phyloP scores from a whole-genome alignment of 768 basidiomycete genomes.

The Leccinum aurantiacum region DNA sequence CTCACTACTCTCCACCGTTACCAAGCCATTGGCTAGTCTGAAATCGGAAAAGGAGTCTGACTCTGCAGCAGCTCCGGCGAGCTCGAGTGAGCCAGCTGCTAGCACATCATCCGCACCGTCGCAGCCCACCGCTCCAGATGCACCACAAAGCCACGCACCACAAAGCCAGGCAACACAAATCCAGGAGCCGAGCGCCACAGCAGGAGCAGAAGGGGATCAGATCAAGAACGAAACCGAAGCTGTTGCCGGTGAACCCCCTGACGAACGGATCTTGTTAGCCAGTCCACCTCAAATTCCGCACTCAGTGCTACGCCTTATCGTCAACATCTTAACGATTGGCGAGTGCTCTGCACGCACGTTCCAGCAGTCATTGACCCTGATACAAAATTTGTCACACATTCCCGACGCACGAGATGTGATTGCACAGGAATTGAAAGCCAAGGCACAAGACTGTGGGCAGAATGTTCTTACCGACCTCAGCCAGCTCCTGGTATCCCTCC shows the following conservation, averaged over 20 bases:
- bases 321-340: conserved; percentile 95
- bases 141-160: neutral
- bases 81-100: conserved; percentile 16
- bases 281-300: conserved; percentile 85
- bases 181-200: conserved; percentile 15
- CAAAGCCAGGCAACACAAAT: too few species aligned
- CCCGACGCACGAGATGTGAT: conserved; percentile 88
- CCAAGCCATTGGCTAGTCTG: conserved; percentile 72
- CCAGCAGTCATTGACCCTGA: conserved; percentile 86
- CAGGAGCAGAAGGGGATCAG: conserved; percentile 18
- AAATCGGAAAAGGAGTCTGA: conserved; percentile 46
- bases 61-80: conserved; percentile 20
- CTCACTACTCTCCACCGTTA: conserved; percentile 81
- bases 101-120: conserved; percentile 5
- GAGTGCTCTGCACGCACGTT: conserved; percentile 98
- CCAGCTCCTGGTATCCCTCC: conserved; percentile 65
- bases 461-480: conserved; percentile 73
- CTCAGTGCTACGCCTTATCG: conserved; percentile 82
- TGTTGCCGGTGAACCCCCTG: conserved; percentile 20
- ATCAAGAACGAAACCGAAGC: conserved; percentile 26
- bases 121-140: conserved; percentile 10
- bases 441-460: conserved; percentile 87
- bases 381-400: conserved; percentile 88
- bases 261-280: conserved; percentile 54
- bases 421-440: conserved; percentile 79